Base-by-base conservation (phyloP, 371 early-diverging fungal genomes). In the Saksenaea vasiformis region DNA sequence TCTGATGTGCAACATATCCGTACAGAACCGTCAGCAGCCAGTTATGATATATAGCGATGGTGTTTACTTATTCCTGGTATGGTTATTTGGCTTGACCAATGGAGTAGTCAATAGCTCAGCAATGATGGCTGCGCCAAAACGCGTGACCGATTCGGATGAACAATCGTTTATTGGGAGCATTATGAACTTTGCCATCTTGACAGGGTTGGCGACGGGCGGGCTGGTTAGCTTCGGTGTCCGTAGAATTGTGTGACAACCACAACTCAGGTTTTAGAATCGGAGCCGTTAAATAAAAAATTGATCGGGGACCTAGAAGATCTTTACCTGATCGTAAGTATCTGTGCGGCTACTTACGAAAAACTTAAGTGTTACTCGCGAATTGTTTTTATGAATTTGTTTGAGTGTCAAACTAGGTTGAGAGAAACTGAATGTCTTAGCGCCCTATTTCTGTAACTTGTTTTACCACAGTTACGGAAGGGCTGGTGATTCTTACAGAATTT, bases 41-140 rank as follows among this genome's bases (percentile, higher is more conserved):
- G 68, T 77, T 26, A 68, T 78, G 71, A 81, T 88, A 44, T 60
- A 56, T 8, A 69, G 71, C 14, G 88, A 87, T 65, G 63, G 54
- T 11, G 47, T 71, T 17, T 87, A 80, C 66, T 74, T 85, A 51
- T 28, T 69, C 5, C 67, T 85, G 3, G 64, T 87, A 24, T 60
- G 74, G 27, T 17, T 85, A 60, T 82, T 89, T 55, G 85, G 82
- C 4, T 15, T 75, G 35, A 67, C 84, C 27, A 85, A 82, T 60
- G 89, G 89, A 0, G 83, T 78, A 56, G 22, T 88, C 56, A 78
- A 75, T 5, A 78, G 86, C 34, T 62, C 85, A 26, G 43, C 76
- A 19, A 87, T 89, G 67, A 87, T 89, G 76, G 65, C 74, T 9
- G 89, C 82, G 0, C 89, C 89, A 0, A 61, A 78, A 27, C 11